Base-by-base conservation (phyloP, 371 early-diverging fungal species). In the Rozella allomycis region DNA sequence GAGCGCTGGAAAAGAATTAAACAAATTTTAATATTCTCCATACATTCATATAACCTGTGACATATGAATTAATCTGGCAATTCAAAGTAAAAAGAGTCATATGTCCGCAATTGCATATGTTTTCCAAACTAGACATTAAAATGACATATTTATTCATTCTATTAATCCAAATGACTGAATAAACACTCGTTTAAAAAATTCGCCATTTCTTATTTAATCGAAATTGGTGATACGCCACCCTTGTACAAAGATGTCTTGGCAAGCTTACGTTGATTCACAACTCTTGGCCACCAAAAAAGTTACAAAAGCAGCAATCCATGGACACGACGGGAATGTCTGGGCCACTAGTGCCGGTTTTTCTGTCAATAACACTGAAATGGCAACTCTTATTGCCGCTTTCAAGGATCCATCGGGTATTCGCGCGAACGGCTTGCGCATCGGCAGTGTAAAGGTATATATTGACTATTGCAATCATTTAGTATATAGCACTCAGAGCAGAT, bases 251-350 rank as follows among this genome's bases (percentile, higher is more conserved):
- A 73, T 71, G 80, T 73, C 73, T 47, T 81, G 80, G 79, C 74
- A 80, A 64, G 35, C 61, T 39, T 83, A 83, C 65, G 79, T 84
- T 41, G 82, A 83, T 51, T 47, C 20, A 49, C 72, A 74, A 60
- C 70, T 88, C 28, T 41, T 81, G 37, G 78, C 64, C 26, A 75
- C 78, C 38, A 67, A 69, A 23, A 62, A 70, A 40, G 66, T 87
- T 34, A 17, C 41, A 14, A 47, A 66, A 42, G 80, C 61, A 22
- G 77, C 72, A 43, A 84, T 88, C 53, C 63, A 58, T 45, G 84
- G 88, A 40, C 66, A 57, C 33, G 69, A 75, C 38, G 78, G 76
- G 33, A 49, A 57, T 26, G 46, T 57, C 22, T 88, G 85, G 88
- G 85, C 85, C 21, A 46, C 65, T 26, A 70, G 74, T 39, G 29